These are phyloP conservation scores for Ceratobasidium sp. DNA, from an alignment of 1,284 basidiomycete species.

Conservation along the genomic window DNA sequence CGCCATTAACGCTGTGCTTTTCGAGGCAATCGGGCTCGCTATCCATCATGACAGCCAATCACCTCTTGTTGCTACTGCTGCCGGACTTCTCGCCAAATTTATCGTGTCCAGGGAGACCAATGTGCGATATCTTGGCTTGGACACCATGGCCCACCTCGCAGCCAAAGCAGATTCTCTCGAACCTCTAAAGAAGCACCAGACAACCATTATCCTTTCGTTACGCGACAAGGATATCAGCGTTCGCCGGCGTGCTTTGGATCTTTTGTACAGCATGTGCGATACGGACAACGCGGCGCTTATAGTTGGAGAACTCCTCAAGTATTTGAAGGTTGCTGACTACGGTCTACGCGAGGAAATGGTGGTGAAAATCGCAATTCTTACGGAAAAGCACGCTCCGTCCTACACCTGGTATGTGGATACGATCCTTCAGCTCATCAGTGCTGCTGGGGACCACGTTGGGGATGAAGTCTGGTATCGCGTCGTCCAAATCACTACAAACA, in stretches of 20 bases:
- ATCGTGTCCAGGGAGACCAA: constrained; percentile 99
- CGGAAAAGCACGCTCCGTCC: constrained; percentile 94
- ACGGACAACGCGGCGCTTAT: constrained; percentile 93
- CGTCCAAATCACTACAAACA: constrained; percentile 98
- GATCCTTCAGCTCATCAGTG: constrained; percentile 92
- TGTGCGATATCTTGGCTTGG: constrained; percentile 95
- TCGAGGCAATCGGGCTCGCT: constrained; percentile 96
- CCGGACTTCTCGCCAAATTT: constrained; percentile 91
- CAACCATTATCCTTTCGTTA: constrained; percentile 92
- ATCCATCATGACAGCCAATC: constrained; percentile 97
- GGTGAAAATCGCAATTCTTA: constrained; percentile 96
- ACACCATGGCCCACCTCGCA: constrained; percentile 98
- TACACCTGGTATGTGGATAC: constrained; percentile 99
- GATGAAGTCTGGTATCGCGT: constrained; percentile 99
- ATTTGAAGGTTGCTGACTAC: constrained; percentile 94
- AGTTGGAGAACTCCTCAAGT: constrained; percentile 93
- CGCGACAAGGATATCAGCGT: constrained; percentile 98
- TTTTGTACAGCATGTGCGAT: constrained; percentile 99
- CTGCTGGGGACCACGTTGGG: constrained; percentile 97
- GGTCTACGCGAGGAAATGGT: constrained; percentile 98
- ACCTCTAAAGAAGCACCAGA: constrained; percentile 94
- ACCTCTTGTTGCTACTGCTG: constrained; percentile 88
- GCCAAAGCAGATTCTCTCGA: constrained; percentile 90
- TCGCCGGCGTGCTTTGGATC: constrained; percentile 90
- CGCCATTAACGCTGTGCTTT: constrained; percentile 97